A percentile compares a stretch with the other conserved stretches of the same genome.
phyloP scores from a whole-genome alignment of 148 eudicot genomes.

The Vaccinium darrowii region DNA sequence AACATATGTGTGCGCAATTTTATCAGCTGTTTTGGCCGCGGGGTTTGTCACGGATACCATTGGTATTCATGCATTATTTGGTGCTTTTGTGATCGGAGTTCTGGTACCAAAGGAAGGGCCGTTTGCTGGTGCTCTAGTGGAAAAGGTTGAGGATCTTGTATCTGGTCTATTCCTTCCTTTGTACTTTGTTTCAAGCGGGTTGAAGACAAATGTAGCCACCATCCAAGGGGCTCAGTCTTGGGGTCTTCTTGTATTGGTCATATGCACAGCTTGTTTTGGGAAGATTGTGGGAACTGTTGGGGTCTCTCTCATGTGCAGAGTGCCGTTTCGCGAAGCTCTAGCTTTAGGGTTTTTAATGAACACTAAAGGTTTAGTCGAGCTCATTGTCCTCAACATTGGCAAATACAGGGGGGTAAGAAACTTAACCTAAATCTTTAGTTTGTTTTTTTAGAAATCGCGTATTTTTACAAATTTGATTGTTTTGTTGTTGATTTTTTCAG shows the following conservation, averaged over 20 bases:
- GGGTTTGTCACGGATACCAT: conserved; percentile 45
- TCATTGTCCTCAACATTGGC: conserved; percentile 79
- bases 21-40: conserved; percentile 34
- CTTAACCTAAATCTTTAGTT: background rate
- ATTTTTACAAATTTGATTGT: background rate
- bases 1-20: conserved; percentile 28
- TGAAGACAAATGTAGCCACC: conserved; percentile 33
- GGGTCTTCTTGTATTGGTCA: conserved; percentile 39
- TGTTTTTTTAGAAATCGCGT: no score
- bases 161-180: conserved; percentile 39
- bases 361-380: conserved; percentile 79
- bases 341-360: conserved; percentile 77
- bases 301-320: conserved; percentile 27
- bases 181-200: conserved; percentile 41
- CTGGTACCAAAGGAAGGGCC: conserved; percentile 45
- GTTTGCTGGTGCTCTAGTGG: conserved; percentile 33
- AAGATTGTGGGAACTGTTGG: conserved; percentile 33
- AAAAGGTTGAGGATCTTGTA: conserved; percentile 40
- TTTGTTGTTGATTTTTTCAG: conserved; percentile 21
- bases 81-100: conserved; percentile 44
- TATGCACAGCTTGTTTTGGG: conserved; percentile 31
- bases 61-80: conserved; percentile 52
- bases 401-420: conserved; percentile 60
- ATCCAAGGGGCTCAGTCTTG: conserved; percentile 34
- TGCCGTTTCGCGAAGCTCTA: conserved; percentile 45